These are phyloP conservation scores for Phytopythium sindhum DNA, from an alignment of 352 stramenopile genomes.

Conservation along the genomic window DNA sequence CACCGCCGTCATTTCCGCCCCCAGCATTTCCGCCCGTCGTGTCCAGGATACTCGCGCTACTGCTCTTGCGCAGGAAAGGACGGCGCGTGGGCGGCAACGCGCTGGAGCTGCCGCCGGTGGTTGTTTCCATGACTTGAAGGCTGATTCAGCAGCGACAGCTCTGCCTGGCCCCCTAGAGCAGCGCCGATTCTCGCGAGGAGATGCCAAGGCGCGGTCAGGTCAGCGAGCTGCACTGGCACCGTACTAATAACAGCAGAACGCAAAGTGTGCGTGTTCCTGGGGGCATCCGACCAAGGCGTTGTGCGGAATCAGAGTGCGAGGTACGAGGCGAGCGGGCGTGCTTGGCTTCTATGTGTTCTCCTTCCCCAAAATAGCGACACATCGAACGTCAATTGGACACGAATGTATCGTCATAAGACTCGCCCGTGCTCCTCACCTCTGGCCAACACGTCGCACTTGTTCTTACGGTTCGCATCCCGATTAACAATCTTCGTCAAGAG, in stretches of 20 bases:
- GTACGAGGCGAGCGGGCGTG: not conserved
- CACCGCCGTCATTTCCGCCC: constrained; percentile 1
- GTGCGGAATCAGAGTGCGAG: not conserved
- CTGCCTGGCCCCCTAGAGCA: not conserved
- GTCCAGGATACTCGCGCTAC: constrained; percentile 47
- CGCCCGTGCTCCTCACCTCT: not conserved
- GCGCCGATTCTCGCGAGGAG: not conserved
- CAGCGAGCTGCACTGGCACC: not conserved
- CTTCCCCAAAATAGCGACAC: not conserved
- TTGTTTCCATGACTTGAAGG: not conserved
- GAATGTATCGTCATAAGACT: not conserved
- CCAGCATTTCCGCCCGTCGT: constrained; percentile 2
- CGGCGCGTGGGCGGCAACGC: not conserved
- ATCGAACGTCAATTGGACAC: not conserved
- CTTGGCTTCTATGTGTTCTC: not conserved
- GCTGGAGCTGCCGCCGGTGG: not conserved
- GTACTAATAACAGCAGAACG: not conserved
- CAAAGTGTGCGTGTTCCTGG: too few relatives aligned
- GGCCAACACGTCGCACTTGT: not conserved
- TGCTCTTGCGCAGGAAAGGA: constrained; percentile 49
- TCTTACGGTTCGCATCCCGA: not conserved
- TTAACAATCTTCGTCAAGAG: not conserved
- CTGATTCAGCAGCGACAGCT: not conserved
- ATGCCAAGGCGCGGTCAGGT: not conserved
- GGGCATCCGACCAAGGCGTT: not conserved